phyloP scores from a whole-genome alignment of 2,329 filamentous ascomycete genomes.

The Trichoderma oligosporum region DNA sequence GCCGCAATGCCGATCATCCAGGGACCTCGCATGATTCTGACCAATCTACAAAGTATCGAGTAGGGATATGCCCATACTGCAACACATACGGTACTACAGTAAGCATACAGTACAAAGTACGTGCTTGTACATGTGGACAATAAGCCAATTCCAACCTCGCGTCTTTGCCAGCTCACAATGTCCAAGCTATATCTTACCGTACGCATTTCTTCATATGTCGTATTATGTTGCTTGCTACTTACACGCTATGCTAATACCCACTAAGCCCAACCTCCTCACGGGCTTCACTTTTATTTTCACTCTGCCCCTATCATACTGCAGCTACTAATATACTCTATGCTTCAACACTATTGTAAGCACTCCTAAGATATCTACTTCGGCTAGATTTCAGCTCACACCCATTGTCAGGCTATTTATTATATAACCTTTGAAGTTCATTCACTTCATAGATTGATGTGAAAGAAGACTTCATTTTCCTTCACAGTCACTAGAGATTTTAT shows the following conservation, averaged over 20 bases:
- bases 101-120: not conserved
- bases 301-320: not conserved
- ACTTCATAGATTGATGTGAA: not conserved
- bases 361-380: not conserved
- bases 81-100: not conserved
- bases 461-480: not conserved
- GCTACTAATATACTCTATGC: too few species aligned
- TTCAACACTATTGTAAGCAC: too few species aligned
- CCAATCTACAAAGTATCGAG: not conserved
- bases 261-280: not conserved
- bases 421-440: not conserved
- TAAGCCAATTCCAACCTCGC: not conserved
- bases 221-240: not conserved
- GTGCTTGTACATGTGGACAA: not conserved
- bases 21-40: not conserved
- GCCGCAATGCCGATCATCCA: slow-evolving; percentile 17
- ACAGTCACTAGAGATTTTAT: not conserved
- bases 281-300: not conserved
- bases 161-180: slow-evolving; percentile 4
- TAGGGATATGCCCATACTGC: not conserved
- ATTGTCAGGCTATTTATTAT: not conserved
- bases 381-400: not conserved
- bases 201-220: not conserved
- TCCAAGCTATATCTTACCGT: not conserved
- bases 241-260: not conserved